Conservation (phyloP, 108 stramenopile species). For the Nitzschia palea region DNA sequence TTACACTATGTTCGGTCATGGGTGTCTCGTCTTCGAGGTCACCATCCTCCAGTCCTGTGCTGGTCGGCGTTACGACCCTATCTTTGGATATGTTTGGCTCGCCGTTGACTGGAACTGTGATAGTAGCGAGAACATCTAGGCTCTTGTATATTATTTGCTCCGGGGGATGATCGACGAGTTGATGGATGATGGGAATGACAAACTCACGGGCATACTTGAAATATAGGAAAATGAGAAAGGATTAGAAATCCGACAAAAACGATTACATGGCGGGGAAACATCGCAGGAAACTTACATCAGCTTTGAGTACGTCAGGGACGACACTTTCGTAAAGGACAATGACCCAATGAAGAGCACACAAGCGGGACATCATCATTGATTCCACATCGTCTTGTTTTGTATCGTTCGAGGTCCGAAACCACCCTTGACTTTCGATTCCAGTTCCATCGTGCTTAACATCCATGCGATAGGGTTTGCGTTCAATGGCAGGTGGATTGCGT, state of each 20-base stretch:
- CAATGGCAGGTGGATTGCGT: conserved; percentile 71
- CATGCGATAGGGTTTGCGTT: conserved; percentile 80
- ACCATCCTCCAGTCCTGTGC: conserved; percentile 1
- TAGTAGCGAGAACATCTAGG: conserved; percentile 81
- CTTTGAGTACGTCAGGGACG: conserved; percentile 79
- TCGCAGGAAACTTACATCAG: conserved; percentile 56
- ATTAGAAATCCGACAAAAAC: background rate
- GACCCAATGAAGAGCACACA: conserved; percentile 87
- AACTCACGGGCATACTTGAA: conserved; percentile 81
- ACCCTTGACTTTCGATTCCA: conserved; percentile 83
- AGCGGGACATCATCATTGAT: conserved; percentile 68
- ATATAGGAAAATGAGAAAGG: background rate
- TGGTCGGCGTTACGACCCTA: background rate
- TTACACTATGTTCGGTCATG: conserved; percentile 63
- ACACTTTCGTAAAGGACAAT: conserved; percentile 84
- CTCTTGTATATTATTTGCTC: conserved; percentile 81
- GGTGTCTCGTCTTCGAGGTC: conserved; percentile 18
- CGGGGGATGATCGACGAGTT: conserved; percentile 79
- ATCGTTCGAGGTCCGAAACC: conserved; percentile 71
- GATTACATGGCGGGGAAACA: background rate
- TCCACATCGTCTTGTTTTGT: conserved; percentile 46
- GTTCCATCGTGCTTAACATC: conserved; percentile 84
- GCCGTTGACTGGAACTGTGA: conserved; percentile 71
- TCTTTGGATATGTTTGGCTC: conserved; percentile 35
- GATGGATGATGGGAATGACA: conserved; percentile 80